Conservation (phyloP, 345 rosid species). For the Acer campestre region DNA sequence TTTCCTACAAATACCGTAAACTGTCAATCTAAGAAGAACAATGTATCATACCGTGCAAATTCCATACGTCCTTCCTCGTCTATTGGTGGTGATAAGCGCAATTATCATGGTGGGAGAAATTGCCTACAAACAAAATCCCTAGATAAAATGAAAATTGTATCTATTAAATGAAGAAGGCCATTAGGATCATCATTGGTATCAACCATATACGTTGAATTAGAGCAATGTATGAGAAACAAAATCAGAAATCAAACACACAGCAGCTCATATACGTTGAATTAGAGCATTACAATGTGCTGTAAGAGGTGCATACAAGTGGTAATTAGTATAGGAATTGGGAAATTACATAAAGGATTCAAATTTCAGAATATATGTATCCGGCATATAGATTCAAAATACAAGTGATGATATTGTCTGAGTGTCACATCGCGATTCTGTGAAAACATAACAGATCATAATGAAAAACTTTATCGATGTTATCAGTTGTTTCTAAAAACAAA, state of each 20-base stretch:
- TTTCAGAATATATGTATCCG: not conserved
- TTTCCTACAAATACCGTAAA: not conserved
- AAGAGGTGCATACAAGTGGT: not conserved
- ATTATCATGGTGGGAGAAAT: slow-evolving; percentile 70
- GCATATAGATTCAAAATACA: not conserved
- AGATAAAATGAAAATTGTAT: slow-evolving; percentile 10
- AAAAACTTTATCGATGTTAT: no score
- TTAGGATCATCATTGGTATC: not conserved
- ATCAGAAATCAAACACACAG: not conserved
- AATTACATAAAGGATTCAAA: not conserved
- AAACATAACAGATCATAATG: no score
- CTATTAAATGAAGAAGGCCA: not conserved
- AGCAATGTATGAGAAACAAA: not conserved
- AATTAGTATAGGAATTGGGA: not conserved
- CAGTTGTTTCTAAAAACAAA: no score
- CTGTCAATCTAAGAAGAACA: slow-evolving; percentile 8
- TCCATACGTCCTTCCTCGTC: slow-evolving; percentile 64
- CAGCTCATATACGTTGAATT: not conserved
- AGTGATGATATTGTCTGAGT: not conserved
- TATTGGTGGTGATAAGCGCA: slow-evolving; percentile 87
- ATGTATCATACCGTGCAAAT: slow-evolving; percentile 55
- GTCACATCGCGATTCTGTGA: not conserved
- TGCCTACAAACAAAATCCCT: slow-evolving; percentile 43
- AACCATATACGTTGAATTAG: not conserved
- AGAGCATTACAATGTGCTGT: not conserved